Percentiles rank a stretch among this genome's conserved stretches.
Evolutionary conservation across 2,329 filamentous ascomycete genomes (phyloP).

Genomic region (Macrophomina tecta): DNA sequence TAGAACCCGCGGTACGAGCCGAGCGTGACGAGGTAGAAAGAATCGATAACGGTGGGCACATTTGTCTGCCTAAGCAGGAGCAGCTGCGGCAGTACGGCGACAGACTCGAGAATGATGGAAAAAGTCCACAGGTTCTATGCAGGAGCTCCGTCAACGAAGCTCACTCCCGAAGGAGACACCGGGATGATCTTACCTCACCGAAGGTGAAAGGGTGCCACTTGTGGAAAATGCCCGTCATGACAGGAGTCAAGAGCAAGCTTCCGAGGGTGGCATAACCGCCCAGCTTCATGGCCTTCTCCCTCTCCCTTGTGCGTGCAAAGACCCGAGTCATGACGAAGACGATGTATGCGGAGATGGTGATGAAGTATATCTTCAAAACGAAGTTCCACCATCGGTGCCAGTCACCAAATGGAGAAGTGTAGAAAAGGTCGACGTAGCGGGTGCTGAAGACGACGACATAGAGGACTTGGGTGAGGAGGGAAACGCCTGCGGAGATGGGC

Average conservation of each 20-base stretch:
- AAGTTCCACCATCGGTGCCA: conserved; percentile 61
- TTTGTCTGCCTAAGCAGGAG: conserved; percentile 92
- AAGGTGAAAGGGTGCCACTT: conserved; percentile 33
- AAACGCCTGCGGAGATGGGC: conserved; percentile 66
- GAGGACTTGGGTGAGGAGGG: conserved; percentile 86
- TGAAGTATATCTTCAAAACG: conserved; percentile 88
- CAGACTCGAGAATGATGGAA: conserved; percentile 88
- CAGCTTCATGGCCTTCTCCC: conserved; percentile 92
- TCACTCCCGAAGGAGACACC: not conserved
- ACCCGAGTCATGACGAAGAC: conserved; percentile 85
- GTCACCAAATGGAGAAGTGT: conserved; percentile 45
- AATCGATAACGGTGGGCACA: conserved; percentile 93
- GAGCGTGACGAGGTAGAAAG: conserved; percentile 89
- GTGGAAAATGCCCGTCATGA: conserved; percentile 74
- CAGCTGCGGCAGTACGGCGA: conserved; percentile 89
- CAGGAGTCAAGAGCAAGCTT: conserved; percentile 71
- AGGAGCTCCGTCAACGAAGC: not conserved
- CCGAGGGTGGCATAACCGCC: conserved; percentile 72
- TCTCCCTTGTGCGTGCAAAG: conserved; percentile 85
- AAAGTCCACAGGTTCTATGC: conserved; percentile 81
- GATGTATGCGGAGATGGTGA: conserved; percentile 82
- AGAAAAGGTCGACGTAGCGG: conserved; percentile 84
- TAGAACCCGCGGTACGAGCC: conserved; percentile 90
- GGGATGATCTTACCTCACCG: conserved; percentile 25
- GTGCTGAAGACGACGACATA: conserved; percentile 87